A percentile compares a stretch with the other conserved stretches of the same genome.
phyloP scores from a whole-genome alignment of 257 asterid species.

The Rauvolfia tetraphylla region DNA sequence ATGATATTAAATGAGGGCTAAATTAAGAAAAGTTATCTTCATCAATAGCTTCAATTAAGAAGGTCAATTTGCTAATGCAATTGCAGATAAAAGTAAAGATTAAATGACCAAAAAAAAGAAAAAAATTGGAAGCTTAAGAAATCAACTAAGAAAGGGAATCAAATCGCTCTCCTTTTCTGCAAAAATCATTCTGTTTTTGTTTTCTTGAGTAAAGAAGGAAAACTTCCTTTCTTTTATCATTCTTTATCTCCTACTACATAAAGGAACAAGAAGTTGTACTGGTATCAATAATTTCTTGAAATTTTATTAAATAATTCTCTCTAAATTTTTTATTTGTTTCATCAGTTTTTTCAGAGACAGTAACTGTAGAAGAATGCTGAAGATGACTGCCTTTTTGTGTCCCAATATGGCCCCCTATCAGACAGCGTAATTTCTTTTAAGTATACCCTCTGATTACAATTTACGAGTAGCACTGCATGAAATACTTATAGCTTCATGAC shows the following conservation, averaged over 20 bases:
- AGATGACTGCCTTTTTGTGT: not conserved
- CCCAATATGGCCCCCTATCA: not conserved
- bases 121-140: not conserved
- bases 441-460: not conserved
- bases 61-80: not conserved
- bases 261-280: conserved; percentile 5
- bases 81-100: conserved; percentile 2
- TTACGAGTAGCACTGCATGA: not conserved
- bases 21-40: not conserved
- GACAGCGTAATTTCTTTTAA: not conserved
- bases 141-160: conserved; percentile 1
- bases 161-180: conserved; percentile 5
- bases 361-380: not conserved
- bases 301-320: not conserved
- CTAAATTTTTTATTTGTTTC: not conserved
- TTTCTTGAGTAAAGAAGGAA: conserved; percentile 2
- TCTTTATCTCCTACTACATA: not conserved
- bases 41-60: conserved; percentile 4
- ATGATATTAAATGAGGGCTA: conserved; percentile 2
- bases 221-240: not conserved
- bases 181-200: conserved; percentile 2
- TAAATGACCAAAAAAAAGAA: not conserved
- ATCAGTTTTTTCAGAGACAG: not conserved
- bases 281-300: not conserved
- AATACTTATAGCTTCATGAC: conserved; percentile 5